A percentile compares a stretch with the other conserved stretches of the same genome.
Conservation (phyloP, 805 yeast species). For the Candida incommunis region DNA sequence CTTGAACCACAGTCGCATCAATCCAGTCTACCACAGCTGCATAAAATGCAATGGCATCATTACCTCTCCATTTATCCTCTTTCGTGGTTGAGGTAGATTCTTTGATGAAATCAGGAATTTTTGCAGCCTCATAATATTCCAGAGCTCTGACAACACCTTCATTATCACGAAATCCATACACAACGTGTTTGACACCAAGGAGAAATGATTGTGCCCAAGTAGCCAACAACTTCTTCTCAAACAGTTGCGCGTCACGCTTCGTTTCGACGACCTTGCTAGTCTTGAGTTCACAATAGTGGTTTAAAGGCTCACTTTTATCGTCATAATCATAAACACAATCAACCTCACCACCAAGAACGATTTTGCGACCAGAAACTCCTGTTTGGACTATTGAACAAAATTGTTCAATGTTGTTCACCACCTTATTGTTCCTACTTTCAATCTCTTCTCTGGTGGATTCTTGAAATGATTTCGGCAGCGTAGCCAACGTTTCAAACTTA, state of each 20-base stretch:
- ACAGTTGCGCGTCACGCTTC: constrained; percentile 46
- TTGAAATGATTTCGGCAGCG: constrained; percentile 62
- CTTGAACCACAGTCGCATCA: constrained; percentile 32
- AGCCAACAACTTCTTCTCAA: constrained; percentile 60
- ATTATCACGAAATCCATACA: constrained; percentile 81
- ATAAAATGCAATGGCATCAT: constrained; percentile 72
- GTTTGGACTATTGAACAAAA: constrained; percentile 66
- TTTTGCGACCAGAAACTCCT: constrained; percentile 56
- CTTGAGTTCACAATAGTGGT: constrained; percentile 73
- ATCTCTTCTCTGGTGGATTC: constrained; percentile 46
- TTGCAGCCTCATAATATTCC: constrained; percentile 66
- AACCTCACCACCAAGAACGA: constrained; percentile 73
- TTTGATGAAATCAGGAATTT: constrained; percentile 40
- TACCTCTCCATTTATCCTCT: constrained; percentile 40
- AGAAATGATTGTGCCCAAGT: constrained; percentile 93
- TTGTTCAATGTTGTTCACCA: constrained; percentile 64
- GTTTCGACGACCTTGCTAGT: constrained; percentile 44
- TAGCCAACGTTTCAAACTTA: constrained; percentile 72
- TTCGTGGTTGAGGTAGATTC: constrained; percentile 8
- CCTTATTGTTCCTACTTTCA: constrained; percentile 44
- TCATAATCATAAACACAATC: constrained; percentile 77
- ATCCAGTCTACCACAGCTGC: constrained; percentile 79
- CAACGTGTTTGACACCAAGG: constrained; percentile 65
- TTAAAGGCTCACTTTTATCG: constrained; percentile 37
- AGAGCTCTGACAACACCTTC: constrained; percentile 45